Evolutionary conservation across 192 early-diverging fungal species (phyloP), one percentile per base, ranked within the genome.

Genomic region (Thamnidium elegans): DNA sequence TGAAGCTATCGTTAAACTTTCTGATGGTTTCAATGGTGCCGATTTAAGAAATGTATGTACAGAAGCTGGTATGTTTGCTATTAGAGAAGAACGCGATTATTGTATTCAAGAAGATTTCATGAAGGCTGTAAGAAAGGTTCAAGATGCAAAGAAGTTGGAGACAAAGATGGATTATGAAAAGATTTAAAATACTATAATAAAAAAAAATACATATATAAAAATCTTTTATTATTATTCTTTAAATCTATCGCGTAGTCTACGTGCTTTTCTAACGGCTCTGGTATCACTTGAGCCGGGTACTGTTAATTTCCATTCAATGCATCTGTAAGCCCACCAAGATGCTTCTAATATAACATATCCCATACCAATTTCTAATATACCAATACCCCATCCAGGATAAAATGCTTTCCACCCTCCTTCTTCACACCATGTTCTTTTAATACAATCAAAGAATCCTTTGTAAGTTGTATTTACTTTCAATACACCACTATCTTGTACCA

Each of bases 21-120:
- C 94, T 7, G 97, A 98, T 71, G 94, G 94, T 4, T 98, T 99
- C 75, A 99, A 99, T 70, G 94, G 96, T 39, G 97, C 97, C 17
- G 97, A 99, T 87, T 80, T 99, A 71, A 84, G 97, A 67, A 99
- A 99, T 68, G 92, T 99, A 42, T 99, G 97, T 75, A 99, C 97
- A 19, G 97, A 99, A 81, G 96, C 96, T 10, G 97, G 95, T 55
- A 98, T 99, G 97, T 98, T 98, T 89, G 97, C 97, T 26, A 98
- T 99, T 67, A 93, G 96, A 34, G 96, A 97, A 61, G 96, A 98
- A 63, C 89, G 97, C 48, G 97, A 99, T 74, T 98, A 96, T 78
- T 86, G 90, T 26, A 72, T 95, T n/a, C 96, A 99, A 75, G 96
- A 97, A 67, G 97, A 99, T 70, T 99, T 98, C 77, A 98, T 98